Base-by-base conservation (phyloP, 1,139 yeast species). In the Pneumocystis carinii region DNA sequence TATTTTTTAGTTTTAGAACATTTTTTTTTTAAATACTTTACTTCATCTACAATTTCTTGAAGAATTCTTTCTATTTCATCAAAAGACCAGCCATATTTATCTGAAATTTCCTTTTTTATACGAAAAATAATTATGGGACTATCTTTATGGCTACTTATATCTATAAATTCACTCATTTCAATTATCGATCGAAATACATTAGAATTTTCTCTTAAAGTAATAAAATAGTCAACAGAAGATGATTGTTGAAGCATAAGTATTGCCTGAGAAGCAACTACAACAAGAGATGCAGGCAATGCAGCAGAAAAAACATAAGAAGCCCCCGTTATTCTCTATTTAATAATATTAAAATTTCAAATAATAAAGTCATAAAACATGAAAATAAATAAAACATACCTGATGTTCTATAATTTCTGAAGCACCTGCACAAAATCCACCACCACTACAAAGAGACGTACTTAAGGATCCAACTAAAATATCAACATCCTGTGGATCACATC, bases 401-500 rank as follows among this genome's bases (percentile, higher is more conserved):
- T 92, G 96, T 69, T 85, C 87, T 59, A 90, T 83, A 90, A 92
- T 88, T 65, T 86, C 85, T 56, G 77, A 75, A 57, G 83, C 86
- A 66, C 97, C 98, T 35, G 88, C 88, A 72, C 96, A 92, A 74
- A 89, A 92, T 0, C 96, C 98, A 67, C 99, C 99, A 59, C 94
- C 85, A 10, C 95, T 80, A n/a, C 90, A 94, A 69, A 90, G 80
- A 0, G 95, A 79, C 59, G 80, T 80, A 14, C 96, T 95, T 79
- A 92, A 76, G 2, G 95, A 84, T 37, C 97, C 97, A 66, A 89
- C 81, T 14, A 96, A 87, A 68, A 92, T 85, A 68, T 92, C 94
- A 66, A 92, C 79, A 64, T 84, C 86, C 1, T 77, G 75, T 63
- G 90, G 83, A 69, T 86, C 76, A 57, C 80, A 80, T 63, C 72